phyloP scores from a whole-genome alignment of 2,329 filamentous ascomycete species.

The Furcasterigmium furcatum region DNA sequence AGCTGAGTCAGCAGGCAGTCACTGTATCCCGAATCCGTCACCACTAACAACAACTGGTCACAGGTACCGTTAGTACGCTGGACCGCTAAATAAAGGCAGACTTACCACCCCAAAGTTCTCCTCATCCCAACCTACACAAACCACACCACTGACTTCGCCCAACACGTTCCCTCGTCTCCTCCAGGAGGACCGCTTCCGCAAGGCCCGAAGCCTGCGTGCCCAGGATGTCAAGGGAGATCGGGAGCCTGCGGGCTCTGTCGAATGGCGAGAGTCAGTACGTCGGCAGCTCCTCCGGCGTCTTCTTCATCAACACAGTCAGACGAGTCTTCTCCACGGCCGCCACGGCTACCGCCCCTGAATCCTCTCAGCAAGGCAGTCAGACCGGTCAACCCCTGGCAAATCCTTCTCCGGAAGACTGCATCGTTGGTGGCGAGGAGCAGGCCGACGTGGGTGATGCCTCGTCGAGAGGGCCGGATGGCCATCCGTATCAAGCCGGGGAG shows the following conservation, averaged over 20 bases:
- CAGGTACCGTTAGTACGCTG: too few relatives aligned
- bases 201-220: too few relatives aligned
- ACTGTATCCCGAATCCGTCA: too few relatives aligned
- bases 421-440: slow-evolving; percentile 5
- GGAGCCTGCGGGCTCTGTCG: slow-evolving; percentile 9
- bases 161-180: too few relatives aligned
- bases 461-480: neutral
- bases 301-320: slow-evolving; percentile 51
- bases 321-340: slow-evolving; percentile 40
- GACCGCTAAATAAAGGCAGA: too few relatives aligned
- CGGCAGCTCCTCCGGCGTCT: slow-evolving; percentile 48
- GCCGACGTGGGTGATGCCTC: neutral
- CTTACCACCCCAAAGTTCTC: too few relatives aligned
- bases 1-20: too few relatives aligned
- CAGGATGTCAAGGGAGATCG: slow-evolving; percentile 9
- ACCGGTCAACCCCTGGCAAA: slow-evolving; percentile 17
- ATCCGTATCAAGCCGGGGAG: neutral
- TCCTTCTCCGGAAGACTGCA: slow-evolving; percentile 9
- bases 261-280: slow-evolving; percentile 42
- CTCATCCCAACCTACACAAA: too few relatives aligned
- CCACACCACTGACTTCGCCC: too few relatives aligned
- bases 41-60: too few relatives aligned
- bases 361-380: neutral
- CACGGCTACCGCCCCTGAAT: slow-evolving; percentile 6
- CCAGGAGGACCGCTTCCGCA: too few relatives aligned